A percentile compares a stretch with the other conserved stretches of the same genome.
These are phyloP conservation scores for Pyrrhoderma lamaoense DNA, from an alignment of 1,284 basidiomycete genomes.

Conservation along the genomic window DNA sequence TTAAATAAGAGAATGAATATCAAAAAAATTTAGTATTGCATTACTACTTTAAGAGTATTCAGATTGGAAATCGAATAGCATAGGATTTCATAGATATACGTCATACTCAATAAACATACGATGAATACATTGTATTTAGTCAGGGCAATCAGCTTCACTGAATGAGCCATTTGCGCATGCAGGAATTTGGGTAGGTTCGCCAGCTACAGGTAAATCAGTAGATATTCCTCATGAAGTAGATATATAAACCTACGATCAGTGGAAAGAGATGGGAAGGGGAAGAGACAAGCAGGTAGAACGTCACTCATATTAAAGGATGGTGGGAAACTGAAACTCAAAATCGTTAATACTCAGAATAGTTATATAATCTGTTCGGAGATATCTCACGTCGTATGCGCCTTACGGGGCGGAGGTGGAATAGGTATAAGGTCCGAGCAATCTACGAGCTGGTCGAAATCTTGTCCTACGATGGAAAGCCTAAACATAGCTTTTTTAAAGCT, in stretches of 20 bases:
- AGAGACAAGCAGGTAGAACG: slow-evolving; percentile 12
- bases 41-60: no score
- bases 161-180: slow-evolving; percentile 11
- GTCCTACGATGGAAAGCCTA: slow-evolving; percentile 29
- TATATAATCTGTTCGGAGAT: not conserved
- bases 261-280: slow-evolving; percentile 15
- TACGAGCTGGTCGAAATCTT: slow-evolving; percentile 19
- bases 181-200: slow-evolving; percentile 12
- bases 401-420: not conserved
- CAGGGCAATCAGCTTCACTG: slow-evolving; percentile 11
- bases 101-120: no score
- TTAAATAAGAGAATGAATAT: no score
- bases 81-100: no score
- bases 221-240: not conserved
- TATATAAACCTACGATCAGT: slow-evolving; percentile 10
- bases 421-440: slow-evolving; percentile 17
- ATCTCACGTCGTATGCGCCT: slow-evolving; percentile 3
- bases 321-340: slow-evolving; percentile 9
- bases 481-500: slow-evolving; percentile 27
- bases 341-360: not conserved
- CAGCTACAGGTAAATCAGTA: slow-evolving; percentile 4
- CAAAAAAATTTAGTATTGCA: no score
- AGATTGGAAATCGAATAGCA: no score
- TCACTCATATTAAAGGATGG: slow-evolving; percentile 11
- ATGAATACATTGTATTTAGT: no score